Evolutionary conservation across 2,329 filamentous ascomycete genomes (phyloP).

Genomic region (Trichoderma arundinaceum): DNA sequence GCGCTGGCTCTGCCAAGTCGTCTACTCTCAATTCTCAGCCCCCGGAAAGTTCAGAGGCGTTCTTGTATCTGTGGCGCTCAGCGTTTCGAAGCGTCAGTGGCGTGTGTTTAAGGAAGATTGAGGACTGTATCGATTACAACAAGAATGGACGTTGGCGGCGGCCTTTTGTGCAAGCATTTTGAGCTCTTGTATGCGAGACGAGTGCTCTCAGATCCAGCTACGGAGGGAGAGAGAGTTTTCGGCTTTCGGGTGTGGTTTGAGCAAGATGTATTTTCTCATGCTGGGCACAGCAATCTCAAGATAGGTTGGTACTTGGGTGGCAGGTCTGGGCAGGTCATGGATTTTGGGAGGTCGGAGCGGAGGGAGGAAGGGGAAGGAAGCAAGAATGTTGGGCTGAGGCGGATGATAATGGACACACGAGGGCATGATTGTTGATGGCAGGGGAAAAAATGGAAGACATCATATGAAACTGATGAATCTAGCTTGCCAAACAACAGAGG

Average conservation of each 20-base stretch:
- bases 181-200: slow-evolving; percentile 24
- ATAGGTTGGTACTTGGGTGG: slow-evolving; percentile 25
- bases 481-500: slow-evolving; percentile 30
- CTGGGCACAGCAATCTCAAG: slow-evolving; percentile 29
- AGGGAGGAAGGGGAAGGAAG: background rate
- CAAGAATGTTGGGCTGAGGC: slow-evolving; percentile 10
- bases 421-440: slow-evolving; percentile 32
- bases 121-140: slow-evolving; percentile 28
- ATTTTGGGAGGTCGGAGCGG: slow-evolving; percentile 21
- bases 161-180: slow-evolving; percentile 31
- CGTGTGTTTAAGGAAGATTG: slow-evolving; percentile 21
- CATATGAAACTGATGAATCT: slow-evolving; percentile 33
- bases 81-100: slow-evolving; percentile 8
- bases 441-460: slow-evolving; percentile 26
- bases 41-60: background rate
- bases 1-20: background rate
- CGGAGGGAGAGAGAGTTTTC: slow-evolving; percentile 2
- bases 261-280: slow-evolving; percentile 16
- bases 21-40: background rate
- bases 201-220: slow-evolving; percentile 21
- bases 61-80: slow-evolving; percentile 8
- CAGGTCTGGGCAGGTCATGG: slow-evolving; percentile 26
- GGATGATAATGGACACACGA: slow-evolving; percentile 35
- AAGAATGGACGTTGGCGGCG: slow-evolving; percentile 29
- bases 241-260: slow-evolving; percentile 14